Percentiles rank a stretch among this genome's conserved stretches.
phyloP scores from a whole-genome alignment of 2,329 filamentous ascomycete species.

The Fusarium avenaceum region DNA sequence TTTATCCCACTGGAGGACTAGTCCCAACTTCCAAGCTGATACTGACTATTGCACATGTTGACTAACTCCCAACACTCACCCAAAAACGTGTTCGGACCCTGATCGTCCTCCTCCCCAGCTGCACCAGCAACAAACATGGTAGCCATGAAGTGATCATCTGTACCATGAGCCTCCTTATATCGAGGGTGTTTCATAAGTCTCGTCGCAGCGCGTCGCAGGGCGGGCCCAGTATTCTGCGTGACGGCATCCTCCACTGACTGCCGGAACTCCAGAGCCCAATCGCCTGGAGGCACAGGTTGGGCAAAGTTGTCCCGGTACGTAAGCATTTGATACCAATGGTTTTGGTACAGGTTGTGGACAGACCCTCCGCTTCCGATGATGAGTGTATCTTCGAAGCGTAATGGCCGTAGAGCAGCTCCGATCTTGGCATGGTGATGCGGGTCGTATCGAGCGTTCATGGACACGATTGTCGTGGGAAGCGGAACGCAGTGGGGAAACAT shows the following conservation, averaged over 20 bases:
- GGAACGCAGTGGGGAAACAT: slow-evolving; percentile 76
- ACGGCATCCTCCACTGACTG: slow-evolving; percentile 74
- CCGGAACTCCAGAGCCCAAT: slow-evolving; percentile 73
- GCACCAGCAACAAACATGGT: slow-evolving; percentile 73
- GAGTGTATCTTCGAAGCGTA: slow-evolving; percentile 52
- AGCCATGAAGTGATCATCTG: slow-evolving; percentile 78
- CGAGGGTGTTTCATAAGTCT: slow-evolving; percentile 76
- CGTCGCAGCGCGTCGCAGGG: slow-evolving; percentile 66
- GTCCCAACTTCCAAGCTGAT: slow-evolving; percentile 61
- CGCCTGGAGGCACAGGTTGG: slow-evolving; percentile 36
- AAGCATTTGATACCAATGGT: slow-evolving; percentile 75
- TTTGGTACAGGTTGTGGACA: slow-evolving; percentile 78
- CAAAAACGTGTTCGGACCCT: slow-evolving; percentile 57
- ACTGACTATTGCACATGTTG: slow-evolving; percentile 74
- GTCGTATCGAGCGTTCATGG: slow-evolving; percentile 41
- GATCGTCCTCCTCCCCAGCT: slow-evolving; percentile 63
- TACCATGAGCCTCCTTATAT: slow-evolving; percentile 75
- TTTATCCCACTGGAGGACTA: background rate
- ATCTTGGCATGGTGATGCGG: slow-evolving; percentile 38
- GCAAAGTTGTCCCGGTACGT: slow-evolving; percentile 7
- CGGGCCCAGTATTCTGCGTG: slow-evolving; percentile 56
- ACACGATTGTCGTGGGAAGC: slow-evolving; percentile 64
- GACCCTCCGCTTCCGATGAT: slow-evolving; percentile 72
- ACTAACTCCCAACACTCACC: slow-evolving; percentile 75
- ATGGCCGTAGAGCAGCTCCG: slow-evolving; percentile 27